Percentiles rank a stretch among this genome's conserved stretches.
Evolutionary conservation across 2,329 filamentous ascomycete species (phyloP).

Genomic region (Pseudocercospora macadamiae): DNA sequence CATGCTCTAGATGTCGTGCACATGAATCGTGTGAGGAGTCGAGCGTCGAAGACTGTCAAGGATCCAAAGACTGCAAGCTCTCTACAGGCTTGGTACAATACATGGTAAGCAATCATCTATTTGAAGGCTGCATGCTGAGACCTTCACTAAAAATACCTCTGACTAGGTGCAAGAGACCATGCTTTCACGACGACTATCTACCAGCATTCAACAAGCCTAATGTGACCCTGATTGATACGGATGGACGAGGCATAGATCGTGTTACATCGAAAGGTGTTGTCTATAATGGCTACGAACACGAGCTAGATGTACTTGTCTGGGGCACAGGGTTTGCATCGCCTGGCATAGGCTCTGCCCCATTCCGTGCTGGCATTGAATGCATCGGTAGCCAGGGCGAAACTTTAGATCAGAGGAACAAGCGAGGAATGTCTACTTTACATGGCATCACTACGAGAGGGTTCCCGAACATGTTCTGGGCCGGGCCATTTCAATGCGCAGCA

Average conservation of each 20-base stretch:
- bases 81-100: conserved; percentile 63
- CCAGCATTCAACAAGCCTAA: conserved; percentile 60
- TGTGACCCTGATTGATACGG: conserved; percentile 64
- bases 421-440: conserved; percentile 56
- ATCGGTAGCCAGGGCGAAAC: conserved; percentile 49
- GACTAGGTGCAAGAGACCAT: conserved; percentile 67
- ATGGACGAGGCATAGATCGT: conserved; percentile 55
- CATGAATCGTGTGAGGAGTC: conserved; percentile 50
- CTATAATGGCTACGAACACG: conserved; percentile 52
- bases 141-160: no score
- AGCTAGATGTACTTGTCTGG: conserved; percentile 52
- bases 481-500: conserved; percentile 45
- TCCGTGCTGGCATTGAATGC: conserved; percentile 29
- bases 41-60: conserved; percentile 56
- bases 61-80: conserved; percentile 55
- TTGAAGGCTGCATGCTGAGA: no score
- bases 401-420: conserved; percentile 47
- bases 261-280: conserved; percentile 54
- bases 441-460: conserved; percentile 54
- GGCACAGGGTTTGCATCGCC: conserved; percentile 49
- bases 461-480: conserved; percentile 59
- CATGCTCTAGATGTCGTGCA: conserved; percentile 48
- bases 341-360: conserved; percentile 34
- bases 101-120: no score
- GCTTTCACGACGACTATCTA: conserved; percentile 42